Conservation (phyloP, 2,329 filamentous ascomycete genomes). For the Talaromyces sp. region DNA sequence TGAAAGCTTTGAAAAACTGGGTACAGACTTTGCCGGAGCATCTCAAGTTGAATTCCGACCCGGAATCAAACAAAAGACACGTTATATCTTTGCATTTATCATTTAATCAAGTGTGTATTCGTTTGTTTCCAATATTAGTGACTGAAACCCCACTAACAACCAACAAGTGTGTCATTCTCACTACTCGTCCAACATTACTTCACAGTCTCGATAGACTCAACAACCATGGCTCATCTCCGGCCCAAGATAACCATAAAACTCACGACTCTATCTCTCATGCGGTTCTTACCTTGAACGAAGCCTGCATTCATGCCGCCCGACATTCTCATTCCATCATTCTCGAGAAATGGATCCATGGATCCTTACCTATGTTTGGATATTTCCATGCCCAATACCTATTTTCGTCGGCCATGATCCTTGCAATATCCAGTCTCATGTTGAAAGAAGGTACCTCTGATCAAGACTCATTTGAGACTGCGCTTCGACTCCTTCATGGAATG, state of each 20-base stretch:
- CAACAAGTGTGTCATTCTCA: not conserved
- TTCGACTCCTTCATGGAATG: constrained; percentile 29
- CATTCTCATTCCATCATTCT: constrained; percentile 35
- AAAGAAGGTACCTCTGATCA: constrained; percentile 28
- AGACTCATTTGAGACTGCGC: constrained; percentile 27
- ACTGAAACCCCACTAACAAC: not conserved
- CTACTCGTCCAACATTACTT: not conserved
- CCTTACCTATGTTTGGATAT: constrained; percentile 35
- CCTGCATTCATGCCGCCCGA: constrained; percentile 35
- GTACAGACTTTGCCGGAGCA: constrained; percentile 33
- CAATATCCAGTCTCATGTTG: constrained; percentile 32
- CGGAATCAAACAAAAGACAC: constrained; percentile 29
- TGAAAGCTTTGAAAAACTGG: constrained; percentile 36
- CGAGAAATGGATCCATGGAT: constrained; percentile 35
- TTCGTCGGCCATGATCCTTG: constrained; percentile 33
- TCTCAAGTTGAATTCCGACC: constrained; percentile 27
- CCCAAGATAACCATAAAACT: not conserved
- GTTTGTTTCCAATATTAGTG: not conserved
- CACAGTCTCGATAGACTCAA: not conserved
- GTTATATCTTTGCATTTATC: constrained; percentile 32
- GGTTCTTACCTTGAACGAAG: constrained; percentile 32
- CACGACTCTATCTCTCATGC: constrained; percentile 25
- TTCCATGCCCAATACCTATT: constrained; percentile 39
- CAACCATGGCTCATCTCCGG: not conserved
- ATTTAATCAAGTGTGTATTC: constrained; percentile 28